Evolutionary conservation across 2,329 filamentous ascomycete genomes (phyloP).

Genomic region (Monosporascus sp.): DNA sequence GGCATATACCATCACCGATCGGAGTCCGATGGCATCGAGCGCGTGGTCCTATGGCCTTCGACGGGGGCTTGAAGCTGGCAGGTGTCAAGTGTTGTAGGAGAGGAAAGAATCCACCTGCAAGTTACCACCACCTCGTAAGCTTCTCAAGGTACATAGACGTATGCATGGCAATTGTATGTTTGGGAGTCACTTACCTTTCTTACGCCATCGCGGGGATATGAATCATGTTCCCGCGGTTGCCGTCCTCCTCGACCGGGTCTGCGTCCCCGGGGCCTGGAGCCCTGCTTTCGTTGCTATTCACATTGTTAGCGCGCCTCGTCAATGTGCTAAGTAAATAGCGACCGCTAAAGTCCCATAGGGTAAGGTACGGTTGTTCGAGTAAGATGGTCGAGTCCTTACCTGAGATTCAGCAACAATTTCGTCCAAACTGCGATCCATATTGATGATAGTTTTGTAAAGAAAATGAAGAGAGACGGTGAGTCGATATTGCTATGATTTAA

Average conservation of each 20-base stretch:
- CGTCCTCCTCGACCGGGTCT: conserved; percentile 17
- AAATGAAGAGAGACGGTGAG: background rate
- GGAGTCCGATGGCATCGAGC: conserved; percentile 30
- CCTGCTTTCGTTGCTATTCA: conserved; percentile 19
- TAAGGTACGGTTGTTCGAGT: too few relatives aligned
- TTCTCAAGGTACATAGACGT: conserved; percentile 20
- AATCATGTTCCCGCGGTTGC: conserved; percentile 33
- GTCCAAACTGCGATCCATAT: conserved; percentile 30
- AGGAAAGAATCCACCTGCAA: conserved; percentile 29
- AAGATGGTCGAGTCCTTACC: conserved; percentile 13
- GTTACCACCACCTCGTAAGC: conserved; percentile 12
- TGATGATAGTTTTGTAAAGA: conserved; percentile 2
- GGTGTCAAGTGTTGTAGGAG: conserved; percentile 23
- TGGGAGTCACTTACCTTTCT: conserved; percentile 65
- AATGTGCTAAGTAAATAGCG: background rate
- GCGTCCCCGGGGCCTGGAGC: conserved; percentile 21
- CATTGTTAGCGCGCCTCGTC: conserved; percentile 4
- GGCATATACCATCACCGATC: conserved; percentile 31
- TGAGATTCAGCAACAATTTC: conserved; percentile 31
- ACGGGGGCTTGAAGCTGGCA: conserved; percentile 20
- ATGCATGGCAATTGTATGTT: background rate
- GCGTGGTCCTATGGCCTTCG: conserved; percentile 26
- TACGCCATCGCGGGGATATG: conserved; percentile 73
- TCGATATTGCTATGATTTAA: conserved; percentile 2
- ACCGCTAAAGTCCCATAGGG: background rate